Base-by-base conservation (phyloP, 2,329 filamentous ascomycete species). In the Fusarium sublunatum region DNA sequence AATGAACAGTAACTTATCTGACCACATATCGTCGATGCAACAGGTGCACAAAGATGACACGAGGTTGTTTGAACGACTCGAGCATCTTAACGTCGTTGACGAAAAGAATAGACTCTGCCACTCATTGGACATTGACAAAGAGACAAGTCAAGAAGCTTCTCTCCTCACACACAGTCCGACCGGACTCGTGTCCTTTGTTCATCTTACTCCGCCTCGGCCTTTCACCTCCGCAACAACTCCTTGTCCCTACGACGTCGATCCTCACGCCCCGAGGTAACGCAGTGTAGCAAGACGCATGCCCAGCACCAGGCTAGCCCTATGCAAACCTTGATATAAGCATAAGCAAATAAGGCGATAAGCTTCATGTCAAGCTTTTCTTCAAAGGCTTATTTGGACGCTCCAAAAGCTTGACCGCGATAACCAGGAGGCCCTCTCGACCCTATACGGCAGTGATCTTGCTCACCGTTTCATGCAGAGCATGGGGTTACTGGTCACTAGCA, bases 341-440 rank as follows among this genome's bases (percentile, higher is more conserved):
- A 49, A 55, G 25, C 32, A 38, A 41, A 46, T 10, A 35, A 54
- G 31, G 48, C 19, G 34, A 52, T 24, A 41, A 47, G 47, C 47
- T 50, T 32, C 45, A 24, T 24, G 15, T 58, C 54, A 61, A 64
- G 60, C 60, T 50, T 63, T 60, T 24, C 11, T 13, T 31, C 15
- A 5, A 45, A 64, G 40, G 59, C 54, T 55, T 59, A 6, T 54
- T 44, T n/a, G 9, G n/a, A n/a, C n/a, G n/a, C n/a, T 7, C 5
- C 35, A 19, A 64, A 64, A 59, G 59, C 60, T 64, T 64, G 59
- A 55, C 15, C 22, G 15, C n/a, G 29, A 62, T 38, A 62, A 62
- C 57, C 51, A 53, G 44, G n/a, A n/a, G n/a, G n/a, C n/a, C n/a
- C n/a, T n/a, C n/a, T n/a, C n/a, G n/a, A n/a, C n/a, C n/a, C n/a